Evolutionary conservation across 1,284 basidiomycete genomes (phyloP).

Genomic region (Fistulina hepatica): DNA sequence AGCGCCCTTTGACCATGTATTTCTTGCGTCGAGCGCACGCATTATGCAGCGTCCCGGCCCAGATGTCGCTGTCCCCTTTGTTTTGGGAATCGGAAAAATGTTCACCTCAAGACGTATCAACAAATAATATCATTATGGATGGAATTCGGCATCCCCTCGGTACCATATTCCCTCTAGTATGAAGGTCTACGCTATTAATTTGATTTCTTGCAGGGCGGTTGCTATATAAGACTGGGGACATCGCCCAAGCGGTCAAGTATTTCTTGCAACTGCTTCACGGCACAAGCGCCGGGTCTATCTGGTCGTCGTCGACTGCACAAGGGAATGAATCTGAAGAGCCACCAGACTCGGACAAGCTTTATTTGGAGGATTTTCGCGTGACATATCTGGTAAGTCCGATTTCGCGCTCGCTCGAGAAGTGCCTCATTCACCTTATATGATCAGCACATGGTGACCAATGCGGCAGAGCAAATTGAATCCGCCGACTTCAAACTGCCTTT

Average conservation of each 20-base stretch:
- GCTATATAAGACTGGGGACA: constrained; percentile 68
- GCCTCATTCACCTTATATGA: constrained; percentile 35
- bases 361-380: constrained; percentile 70
- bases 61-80: constrained; percentile 57
- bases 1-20: constrained; percentile 77
- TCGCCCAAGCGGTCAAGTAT: constrained; percentile 51
- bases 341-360: constrained; percentile 41
- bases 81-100: constrained; percentile 65
- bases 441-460: constrained; percentile 45
- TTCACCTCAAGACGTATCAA: constrained; percentile 23
- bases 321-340: neutral
- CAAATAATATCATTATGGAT: constrained; percentile 33
- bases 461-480: constrained; percentile 28
- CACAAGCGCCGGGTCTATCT: constrained; percentile 7
- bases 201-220: constrained; percentile 42
- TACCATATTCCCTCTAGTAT: constrained; percentile 18
- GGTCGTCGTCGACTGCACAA: neutral
- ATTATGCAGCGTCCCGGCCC: constrained; percentile 38
- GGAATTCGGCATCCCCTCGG: constrained; percentile 72
- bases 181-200: constrained; percentile 2
- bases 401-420: neutral
- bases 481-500: constrained; percentile 46
- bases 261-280: constrained; percentile 54
- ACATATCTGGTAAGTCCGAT: constrained; percentile 47
- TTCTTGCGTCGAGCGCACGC: constrained; percentile 61